Conservation (phyloP, 208 protist genomes). For the Trypanosoma brucei region DNA sequence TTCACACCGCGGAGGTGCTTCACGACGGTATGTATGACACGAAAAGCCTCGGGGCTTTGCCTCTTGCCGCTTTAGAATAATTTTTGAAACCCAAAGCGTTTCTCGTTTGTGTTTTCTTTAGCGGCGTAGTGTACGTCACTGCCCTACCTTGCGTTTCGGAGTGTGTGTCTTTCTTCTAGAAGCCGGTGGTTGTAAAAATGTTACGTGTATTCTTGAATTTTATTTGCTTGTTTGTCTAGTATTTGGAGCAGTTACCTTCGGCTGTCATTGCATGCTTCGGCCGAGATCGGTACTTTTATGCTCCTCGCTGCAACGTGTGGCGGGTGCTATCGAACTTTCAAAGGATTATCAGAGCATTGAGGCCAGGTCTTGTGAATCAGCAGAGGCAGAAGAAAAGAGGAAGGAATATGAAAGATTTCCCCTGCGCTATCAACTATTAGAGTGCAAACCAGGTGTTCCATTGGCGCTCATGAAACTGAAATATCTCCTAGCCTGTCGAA, state of each 20-base stretch:
- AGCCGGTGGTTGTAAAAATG: too few species aligned
- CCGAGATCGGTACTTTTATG: slow-evolving; percentile 32
- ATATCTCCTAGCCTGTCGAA: slow-evolving; percentile 72
- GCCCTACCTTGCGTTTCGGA: too few species aligned
- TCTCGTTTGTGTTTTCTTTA: too few species aligned
- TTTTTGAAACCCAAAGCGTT: too few species aligned
- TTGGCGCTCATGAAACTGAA: slow-evolving; percentile 77
- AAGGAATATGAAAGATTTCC: slow-evolving; percentile 62
- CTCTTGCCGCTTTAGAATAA: too few species aligned
- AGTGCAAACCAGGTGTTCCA: slow-evolving; percentile 66
- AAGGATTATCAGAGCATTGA: slow-evolving; percentile 77
- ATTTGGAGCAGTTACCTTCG: background rate
- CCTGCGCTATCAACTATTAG: slow-evolving; percentile 73
- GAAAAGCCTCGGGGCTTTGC: too few species aligned
- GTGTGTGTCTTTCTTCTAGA: too few species aligned
- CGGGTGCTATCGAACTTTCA: slow-evolving; percentile 27
- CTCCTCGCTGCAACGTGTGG: slow-evolving; percentile 38
- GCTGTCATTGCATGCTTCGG: slow-evolving; percentile 33
- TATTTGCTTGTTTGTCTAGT: too few species aligned
- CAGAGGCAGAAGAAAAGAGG: slow-evolving; percentile 38
- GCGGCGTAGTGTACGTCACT: too few species aligned
- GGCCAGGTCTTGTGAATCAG: slow-evolving; percentile 36
- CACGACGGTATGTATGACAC: too few species aligned
- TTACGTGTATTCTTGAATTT: too few species aligned
- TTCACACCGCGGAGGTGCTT: too few species aligned